phyloP scores from a whole-genome alignment of 2,329 filamentous ascomycete genomes.

The Colletotrichum tropicicola region DNA sequence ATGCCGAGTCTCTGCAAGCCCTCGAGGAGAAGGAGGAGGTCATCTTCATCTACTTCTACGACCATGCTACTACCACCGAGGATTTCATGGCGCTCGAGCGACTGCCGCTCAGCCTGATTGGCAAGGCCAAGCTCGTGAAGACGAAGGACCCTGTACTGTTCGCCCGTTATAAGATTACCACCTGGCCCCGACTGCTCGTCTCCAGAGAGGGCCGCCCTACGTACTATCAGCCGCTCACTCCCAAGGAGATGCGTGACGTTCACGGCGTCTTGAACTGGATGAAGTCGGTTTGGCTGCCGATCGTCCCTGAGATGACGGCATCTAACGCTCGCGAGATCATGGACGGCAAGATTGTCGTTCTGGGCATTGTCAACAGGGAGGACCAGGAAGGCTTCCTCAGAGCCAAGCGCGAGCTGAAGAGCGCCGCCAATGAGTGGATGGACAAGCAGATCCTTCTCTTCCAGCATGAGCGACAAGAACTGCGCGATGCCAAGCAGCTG shows the following conservation, averaged over 20 bases:
- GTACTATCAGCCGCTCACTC: constrained; percentile 88
- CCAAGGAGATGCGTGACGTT: constrained; percentile 91
- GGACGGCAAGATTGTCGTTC: constrained; percentile 92
- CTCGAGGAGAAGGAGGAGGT: constrained; percentile 95
- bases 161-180: constrained; percentile 92
- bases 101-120: constrained; percentile 86
- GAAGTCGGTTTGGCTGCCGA: constrained; percentile 94
- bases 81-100: constrained; percentile 91
- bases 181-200: constrained; percentile 93
- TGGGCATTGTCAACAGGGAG: constrained; percentile 85
- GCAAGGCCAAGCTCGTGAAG: constrained; percentile 92
- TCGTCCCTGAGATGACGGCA: constrained; percentile 92
- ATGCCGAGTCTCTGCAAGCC: constrained; percentile 77
- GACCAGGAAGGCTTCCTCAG: constrained; percentile 80
- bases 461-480: constrained; percentile 90
- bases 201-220: constrained; percentile 88
- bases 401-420: constrained; percentile 91
- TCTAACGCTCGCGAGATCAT: constrained; percentile 95
- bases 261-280: constrained; percentile 87
- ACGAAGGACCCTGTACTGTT: constrained; percentile 81
- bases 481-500: constrained; percentile 93
- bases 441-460: constrained; percentile 93
- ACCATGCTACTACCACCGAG: constrained; percentile 91
- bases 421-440: constrained; percentile 96
- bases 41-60: constrained; percentile 97